Evolutionary conservation across 805 yeast species (phyloP).

Genomic region (Blastobotrys americana): DNA sequence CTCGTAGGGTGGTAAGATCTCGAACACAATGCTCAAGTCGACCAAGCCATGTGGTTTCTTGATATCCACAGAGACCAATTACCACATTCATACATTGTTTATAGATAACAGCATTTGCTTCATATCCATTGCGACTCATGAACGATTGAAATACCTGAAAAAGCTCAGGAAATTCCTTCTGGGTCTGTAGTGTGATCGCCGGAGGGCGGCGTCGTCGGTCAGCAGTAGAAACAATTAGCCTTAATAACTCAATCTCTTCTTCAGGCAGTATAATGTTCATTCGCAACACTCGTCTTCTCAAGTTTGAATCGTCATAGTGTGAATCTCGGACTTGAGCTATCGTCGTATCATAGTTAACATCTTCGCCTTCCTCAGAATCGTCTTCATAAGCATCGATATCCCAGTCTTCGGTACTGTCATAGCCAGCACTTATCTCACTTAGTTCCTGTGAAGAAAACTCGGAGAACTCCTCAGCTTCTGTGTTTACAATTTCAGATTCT

Average conservation of each 20-base stretch:
- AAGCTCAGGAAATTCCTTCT: conserved; percentile 15
- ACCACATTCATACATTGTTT: conserved; percentile 15
- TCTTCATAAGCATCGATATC: too few relatives aligned
- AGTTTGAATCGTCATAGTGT: too few relatives aligned
- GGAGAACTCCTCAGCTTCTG: too few relatives aligned
- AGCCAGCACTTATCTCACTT: too few relatives aligned
- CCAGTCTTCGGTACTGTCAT: too few relatives aligned
- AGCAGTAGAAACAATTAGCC: conserved; percentile 15
- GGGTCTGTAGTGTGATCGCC: not conserved
- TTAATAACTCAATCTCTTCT: conserved; percentile 14
- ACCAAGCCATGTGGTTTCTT: conserved; percentile 14
- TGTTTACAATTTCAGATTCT: too few relatives aligned
- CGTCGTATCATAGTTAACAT: too few relatives aligned
- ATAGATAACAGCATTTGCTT: conserved; percentile 10
- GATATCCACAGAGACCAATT: conserved; percentile 14
- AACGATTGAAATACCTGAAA: conserved; percentile 13
- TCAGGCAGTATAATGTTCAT: conserved; percentile 5
- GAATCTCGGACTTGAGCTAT: too few relatives aligned
- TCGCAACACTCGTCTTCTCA: not conserved
- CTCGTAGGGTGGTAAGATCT: conserved; percentile 10
- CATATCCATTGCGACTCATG: conserved; percentile 10
- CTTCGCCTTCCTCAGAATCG: too few relatives aligned
- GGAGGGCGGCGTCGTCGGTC: conserved; percentile 8
- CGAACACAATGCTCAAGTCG: conserved; percentile 13
- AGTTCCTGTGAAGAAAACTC: too few relatives aligned